Evolutionary conservation across 345 rosid species (phyloP), one percentile per base, ranked within the genome.

Genomic region (Salix udensis): DNA sequence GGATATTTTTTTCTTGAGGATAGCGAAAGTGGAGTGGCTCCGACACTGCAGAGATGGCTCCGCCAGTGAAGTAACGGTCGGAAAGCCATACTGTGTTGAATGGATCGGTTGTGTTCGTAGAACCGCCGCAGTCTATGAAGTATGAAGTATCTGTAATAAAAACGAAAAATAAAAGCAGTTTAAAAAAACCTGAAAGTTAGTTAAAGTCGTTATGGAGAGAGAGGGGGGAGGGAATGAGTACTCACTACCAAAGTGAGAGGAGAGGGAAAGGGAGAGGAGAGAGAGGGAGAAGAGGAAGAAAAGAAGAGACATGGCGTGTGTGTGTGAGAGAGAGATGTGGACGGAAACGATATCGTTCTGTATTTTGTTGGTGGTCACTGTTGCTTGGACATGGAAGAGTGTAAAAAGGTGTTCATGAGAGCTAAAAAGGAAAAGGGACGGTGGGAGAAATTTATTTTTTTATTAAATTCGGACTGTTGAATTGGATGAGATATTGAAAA

Each of bases 121-220:
- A 78, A 67, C 90, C 87, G 30, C 99, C 99, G 82, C 97, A 92
- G 84, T 96, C 98, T 34, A 96, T 91, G 88, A 86, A 86, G 86
- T 82, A 87, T 34, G 89, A 86, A 21, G 83, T 75, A 76, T 88
- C 97, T 93, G 89, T 77, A 73, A 76, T 73, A 46, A 69, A 12
- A 42, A 1, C 2, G 7, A 21, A 66, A 16, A 37, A 15, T 48
- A 77, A 26, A 66, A 10, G 52, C 18, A 15, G 65, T 16, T 31
- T 24, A 16, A 58, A 58, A 26, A 5, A 18, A 5, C 2, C 2
- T 30, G 44, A 44, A 40, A 7, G 58, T 40, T 6, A 48, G 69
- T 62, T 31, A 72, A 36, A 52, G 21, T 6, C 15, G 64, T 15
- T 24, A 72, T 39, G 12, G 70, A 6, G 60, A 12, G 61, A 28